Conservation (phyloP, 345 rosid species). For the Pelargonium nanum region DNA sequence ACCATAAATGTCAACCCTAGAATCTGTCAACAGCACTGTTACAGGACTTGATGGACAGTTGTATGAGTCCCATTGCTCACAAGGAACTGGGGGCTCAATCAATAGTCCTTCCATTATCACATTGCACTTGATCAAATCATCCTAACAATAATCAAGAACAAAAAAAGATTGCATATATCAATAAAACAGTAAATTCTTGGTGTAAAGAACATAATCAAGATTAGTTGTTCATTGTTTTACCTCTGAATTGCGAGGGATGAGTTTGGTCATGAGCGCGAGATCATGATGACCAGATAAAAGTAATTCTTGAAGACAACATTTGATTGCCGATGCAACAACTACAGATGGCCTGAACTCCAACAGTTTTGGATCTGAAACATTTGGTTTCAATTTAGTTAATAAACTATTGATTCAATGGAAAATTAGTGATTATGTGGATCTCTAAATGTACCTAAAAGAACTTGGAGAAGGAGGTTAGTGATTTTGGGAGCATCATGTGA, state of each 20-base stretch:
- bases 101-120: constrained; percentile 22
- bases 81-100: constrained; percentile 4
- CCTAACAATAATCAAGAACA: background rate
- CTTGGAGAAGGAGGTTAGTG: constrained; percentile 31
- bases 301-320: constrained; percentile 29
- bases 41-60: constrained; percentile 45
- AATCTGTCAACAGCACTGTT: constrained; percentile 31
- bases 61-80: constrained; percentile 2
- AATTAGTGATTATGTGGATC: background rate
- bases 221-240: constrained; percentile 7
- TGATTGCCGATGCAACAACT: constrained; percentile 37
- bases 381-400: background rate
- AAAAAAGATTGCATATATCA: background rate
- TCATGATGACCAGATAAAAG: constrained; percentile 6
- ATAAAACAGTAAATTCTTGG: constrained; percentile 1
- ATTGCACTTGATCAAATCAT: constrained; percentile 22
- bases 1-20: constrained; percentile 14
- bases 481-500: constrained; percentile 16
- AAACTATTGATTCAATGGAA: background rate
- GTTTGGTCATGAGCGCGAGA: constrained; percentile 14
- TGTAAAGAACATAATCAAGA: background rate
- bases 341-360: constrained; percentile 43
- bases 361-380: constrained; percentile 34
- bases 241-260: constrained; percentile 24
- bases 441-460: constrained; percentile 28